Evolutionary conservation across 495 filamentous ascomycete genomes (phyloP).

Genomic region (Podospora didyma): DNA sequence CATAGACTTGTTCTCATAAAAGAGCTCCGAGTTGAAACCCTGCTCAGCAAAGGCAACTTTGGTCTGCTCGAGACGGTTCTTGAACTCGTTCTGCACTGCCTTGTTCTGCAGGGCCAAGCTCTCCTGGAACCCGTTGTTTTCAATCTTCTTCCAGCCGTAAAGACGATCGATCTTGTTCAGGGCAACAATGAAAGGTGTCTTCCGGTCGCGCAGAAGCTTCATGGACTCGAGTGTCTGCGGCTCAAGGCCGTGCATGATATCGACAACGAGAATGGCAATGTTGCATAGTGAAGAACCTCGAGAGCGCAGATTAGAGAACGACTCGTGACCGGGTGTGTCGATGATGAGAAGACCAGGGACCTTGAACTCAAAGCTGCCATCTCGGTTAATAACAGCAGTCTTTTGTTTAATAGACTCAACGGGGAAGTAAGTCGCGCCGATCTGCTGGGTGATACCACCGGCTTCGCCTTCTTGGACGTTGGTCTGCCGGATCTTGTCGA

Average conservation of each 20-base stretch:
- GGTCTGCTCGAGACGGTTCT: conserved; percentile 81
- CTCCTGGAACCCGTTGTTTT: conserved; percentile 97
- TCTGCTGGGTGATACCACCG: conserved; percentile 99
- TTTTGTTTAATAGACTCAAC: conserved; percentile 89
- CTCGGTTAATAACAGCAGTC: conserved; percentile 87
- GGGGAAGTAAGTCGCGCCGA: conserved; percentile 99
- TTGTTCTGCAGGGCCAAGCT: conserved; percentile 87
- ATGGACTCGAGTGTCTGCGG: conserved; percentile 98
- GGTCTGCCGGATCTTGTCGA: conserved; percentile 98
- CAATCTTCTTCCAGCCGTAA: conserved; percentile 95
- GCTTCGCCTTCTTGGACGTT: conserved; percentile 99
- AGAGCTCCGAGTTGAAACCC: conserved; percentile 95
- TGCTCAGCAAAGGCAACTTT: conserved; percentile 94
- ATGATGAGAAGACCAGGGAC: conserved; percentile 96
- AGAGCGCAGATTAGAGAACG: conserved; percentile 96
- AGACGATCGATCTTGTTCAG: conserved; percentile 99
- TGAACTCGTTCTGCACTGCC: conserved; percentile 92
- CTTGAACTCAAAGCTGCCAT: conserved; percentile 92
- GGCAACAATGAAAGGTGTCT: conserved; percentile 97
- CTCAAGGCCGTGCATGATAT: conserved; percentile 99
- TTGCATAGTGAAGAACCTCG: conserved; percentile 97
- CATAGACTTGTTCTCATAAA: conserved; percentile 97
- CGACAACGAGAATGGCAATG: conserved; percentile 97
- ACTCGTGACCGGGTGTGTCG: conserved; percentile 99
- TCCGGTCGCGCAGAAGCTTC: conserved; percentile 84